Evolutionary conservation across 192 early-diverging fungal species (phyloP), one percentile per base, ranked within the genome.

Genomic region (Thoreauomyces humboldtii): DNA sequence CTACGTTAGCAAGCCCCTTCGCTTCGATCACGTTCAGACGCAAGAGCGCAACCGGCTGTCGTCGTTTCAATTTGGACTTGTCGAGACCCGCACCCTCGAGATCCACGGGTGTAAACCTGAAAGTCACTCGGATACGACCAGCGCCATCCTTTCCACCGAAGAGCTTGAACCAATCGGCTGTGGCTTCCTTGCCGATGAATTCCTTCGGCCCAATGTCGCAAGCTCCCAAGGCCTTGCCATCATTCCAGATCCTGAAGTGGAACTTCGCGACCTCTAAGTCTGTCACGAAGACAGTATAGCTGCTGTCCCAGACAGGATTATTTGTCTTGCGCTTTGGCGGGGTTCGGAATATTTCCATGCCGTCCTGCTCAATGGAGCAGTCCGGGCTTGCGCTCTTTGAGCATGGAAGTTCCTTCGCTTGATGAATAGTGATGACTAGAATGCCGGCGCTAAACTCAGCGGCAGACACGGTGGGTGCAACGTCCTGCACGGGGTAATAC

Each of bases 51-150:
- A 90, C 86, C 3, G 92, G 86, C 32, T 70, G 53, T 15, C 69
- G 52, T n/a, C 82, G 75, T 22, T 63, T 67, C 21, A 74, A 65
- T n/a, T 78, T 72, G 46, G 67, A 51, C 55, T 69, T 76, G 52
- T 79, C 77, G 33, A 72, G 53, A 32, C 76, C 73, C 14, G 75
- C 63, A 27, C 83, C 82, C 24, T 82, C 81, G 83, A 93, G 82
- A 72, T 89, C 73, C 19, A 96, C 77, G 9, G 92, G 92, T 47
- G 87, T 88, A 88, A 91, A 98, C 65, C 83, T 80, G 64, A 88
- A 77, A 48, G 84, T 81, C 32, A 91, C 33, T 2, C 83, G 71
- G 21, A 89, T 53, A 46, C 83, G 76, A 31, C 87, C 87, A 45
- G 72, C 69, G 22, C 59, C 63, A 32, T 71, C 71, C 27, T 77